Base-by-base conservation (phyloP, 2,329 filamentous ascomycete genomes). In the Lasiodiplodia sp. region DNA sequence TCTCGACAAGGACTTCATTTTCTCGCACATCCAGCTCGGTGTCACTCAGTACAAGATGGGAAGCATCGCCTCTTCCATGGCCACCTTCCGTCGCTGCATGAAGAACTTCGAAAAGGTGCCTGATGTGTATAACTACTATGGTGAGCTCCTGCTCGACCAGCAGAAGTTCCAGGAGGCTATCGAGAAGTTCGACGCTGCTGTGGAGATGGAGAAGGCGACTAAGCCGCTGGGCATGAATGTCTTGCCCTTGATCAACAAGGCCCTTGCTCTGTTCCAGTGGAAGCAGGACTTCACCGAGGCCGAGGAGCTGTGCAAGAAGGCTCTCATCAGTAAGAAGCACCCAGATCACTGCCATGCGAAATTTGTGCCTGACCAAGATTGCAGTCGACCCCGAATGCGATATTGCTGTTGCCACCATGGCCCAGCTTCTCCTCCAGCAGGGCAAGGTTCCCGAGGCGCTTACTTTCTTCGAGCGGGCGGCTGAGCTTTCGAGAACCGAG, bases 1-100 rank as follows among this genome's bases (percentile, higher is more conserved):
- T 75, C 88, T 99, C 37, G 96, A 99, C 85, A 88, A 89, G 74
- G 90, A 93, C 73, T 99, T 99, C 82, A 99, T 99, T 84, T 99
- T 97, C 87, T 98, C 95, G 8, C 96, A 99, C 84, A 99, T 99
- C 77, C 96, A 99, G 82, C 92, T 99, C 53, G 96, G 96, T 80
- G 96, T 99, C 65, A 99, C 96, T 62, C 96, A 99, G 83, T 99
- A 99, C 86, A 99, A 99, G 90, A 96, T 98, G 92, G 96, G 96
- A 73, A 97, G 93, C 37, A 92, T 99, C 69, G 96, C 96, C 8
- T 97, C 94, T 10, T 97, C 94, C 57, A 98, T 98, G 94, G 95
- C 96, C 44, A 99, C 96, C 6, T 98, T 99, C 90, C 89, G 95
- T 75, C 88, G 94, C 71, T 97, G 94, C 82, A 94, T 97, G 81